Base-by-base conservation (phyloP, 2,329 filamentous ascomycete genomes). In the Botrytis galanthina region DNA sequence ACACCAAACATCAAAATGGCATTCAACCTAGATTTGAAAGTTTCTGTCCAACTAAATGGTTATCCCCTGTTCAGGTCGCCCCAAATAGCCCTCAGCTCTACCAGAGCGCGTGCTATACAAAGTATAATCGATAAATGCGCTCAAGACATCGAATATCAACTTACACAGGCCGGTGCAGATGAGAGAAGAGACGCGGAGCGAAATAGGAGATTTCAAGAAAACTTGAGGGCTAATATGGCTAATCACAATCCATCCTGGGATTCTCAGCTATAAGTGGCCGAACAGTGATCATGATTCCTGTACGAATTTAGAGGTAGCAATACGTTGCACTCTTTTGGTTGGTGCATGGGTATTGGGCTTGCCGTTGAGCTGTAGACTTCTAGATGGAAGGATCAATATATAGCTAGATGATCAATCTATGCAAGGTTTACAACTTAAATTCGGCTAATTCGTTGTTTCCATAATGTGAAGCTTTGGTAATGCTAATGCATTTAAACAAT, bases 241-340 rank as follows among this genome's bases (percentile, higher is more conserved):
- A 39, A 54, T 29, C 3, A 12, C 14, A 10, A 12, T 20, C 64
- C 35, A 42, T 12, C 26, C 22, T 68, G 35, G 46, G 64, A 57
- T 22, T 10, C 14, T 6, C 26, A 46, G 1, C 54, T 29, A 22
- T 68, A 18, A 68, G 9, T 39, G 35, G 8, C 37, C 3, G 16
- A 5, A 14, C 7, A 3, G 35, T n/a, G 8, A n/a, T 1, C 22
- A 8, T 14, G 3, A 9, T n/a, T 16, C 6, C n/a, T 1, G n/a
- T 29, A 57, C 14, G 14, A n/a, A 8, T 8, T 2, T 5, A 57
- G n/a, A 4, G 51, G n/a, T 57, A 57, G 51, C 14, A 29, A 3
- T 8, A 18, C 6, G 14, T 57, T 57, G 14, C 6, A 57, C n/a
- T 18, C 48, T 54, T 26, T 54, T 29, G 51, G n/a, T n/a, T 16